Conservation (phyloP, 495 filamentous ascomycete species). For the Penicillium dipodomyicola region DNA sequence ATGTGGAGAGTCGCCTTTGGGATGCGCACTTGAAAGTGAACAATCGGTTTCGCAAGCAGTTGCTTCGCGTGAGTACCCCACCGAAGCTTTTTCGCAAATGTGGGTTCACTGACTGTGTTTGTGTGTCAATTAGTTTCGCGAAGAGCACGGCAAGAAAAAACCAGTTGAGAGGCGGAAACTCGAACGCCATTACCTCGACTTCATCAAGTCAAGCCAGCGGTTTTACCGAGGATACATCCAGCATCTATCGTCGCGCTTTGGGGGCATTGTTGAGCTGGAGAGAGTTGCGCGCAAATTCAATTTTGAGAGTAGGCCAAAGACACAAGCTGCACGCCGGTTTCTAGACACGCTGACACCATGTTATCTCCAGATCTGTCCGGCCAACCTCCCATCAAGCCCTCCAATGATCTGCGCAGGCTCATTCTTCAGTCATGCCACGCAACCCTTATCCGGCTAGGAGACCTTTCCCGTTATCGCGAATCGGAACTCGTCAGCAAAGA, state of each 20-base stretch:
- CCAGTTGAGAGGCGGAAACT: slow-evolving; percentile 76
- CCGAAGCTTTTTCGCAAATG: neutral
- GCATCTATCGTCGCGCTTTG: slow-evolving; percentile 67
- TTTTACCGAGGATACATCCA: slow-evolving; percentile 88
- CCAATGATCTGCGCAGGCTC: slow-evolving; percentile 49
- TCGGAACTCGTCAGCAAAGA: slow-evolving; percentile 61
- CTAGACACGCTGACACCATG: slow-evolving; percentile 31
- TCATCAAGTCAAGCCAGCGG: slow-evolving; percentile 78
- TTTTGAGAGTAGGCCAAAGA: slow-evolving; percentile 49
- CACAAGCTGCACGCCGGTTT: slow-evolving; percentile 8
- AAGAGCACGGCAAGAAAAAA: slow-evolving; percentile 57
- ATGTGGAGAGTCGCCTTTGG: slow-evolving; percentile 75
- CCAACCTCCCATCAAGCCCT: slow-evolving; percentile 36
- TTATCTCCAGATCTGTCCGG: slow-evolving; percentile 39
- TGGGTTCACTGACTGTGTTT: slow-evolving; percentile 17
- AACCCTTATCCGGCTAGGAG: slow-evolving; percentile 81
- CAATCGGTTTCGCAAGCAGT: slow-evolving; percentile 65
- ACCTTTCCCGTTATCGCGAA: slow-evolving; percentile 88
- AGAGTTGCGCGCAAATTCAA: slow-evolving; percentile 67
- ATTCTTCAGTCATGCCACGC: slow-evolving; percentile 76
- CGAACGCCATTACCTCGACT: slow-evolving; percentile 73
- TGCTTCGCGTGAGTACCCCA: slow-evolving; percentile 47
- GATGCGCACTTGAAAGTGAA: slow-evolving; percentile 74
- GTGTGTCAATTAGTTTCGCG: slow-evolving; percentile 44
- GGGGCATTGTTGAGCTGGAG: slow-evolving; percentile 68